Evolutionary conservation across 257 asterid genomes (phyloP), one percentile per base, ranked within the genome.

Genomic region (Linderniella brevidens): DNA sequence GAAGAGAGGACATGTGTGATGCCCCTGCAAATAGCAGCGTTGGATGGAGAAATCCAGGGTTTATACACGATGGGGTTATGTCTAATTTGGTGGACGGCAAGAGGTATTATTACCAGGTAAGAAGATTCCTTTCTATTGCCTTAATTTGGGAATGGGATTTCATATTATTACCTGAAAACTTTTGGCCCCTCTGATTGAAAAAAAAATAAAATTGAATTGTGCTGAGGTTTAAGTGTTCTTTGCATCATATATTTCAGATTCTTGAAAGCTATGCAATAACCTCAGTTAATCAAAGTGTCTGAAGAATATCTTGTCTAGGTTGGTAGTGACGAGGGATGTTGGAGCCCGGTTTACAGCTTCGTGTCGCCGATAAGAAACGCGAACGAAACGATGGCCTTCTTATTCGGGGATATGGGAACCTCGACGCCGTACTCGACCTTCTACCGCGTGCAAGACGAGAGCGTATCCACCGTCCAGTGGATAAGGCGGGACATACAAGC

Each of bases 1-100:
- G 64, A 80, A 70, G 70, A 64, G 95, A 80, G 63, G 87, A 84
- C 53, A 67, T 88, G 85, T 84, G 98, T 54, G 85, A 80, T 61
- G 49, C 75, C 40, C 94, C 95, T 1, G 98, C 95, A 12, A 88
- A 88, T 53, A 50, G 65, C 35, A 84, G 82, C 46, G 39, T 76
- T 41, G 98, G 95, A 9, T 88, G 98, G 95, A 80, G 98, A 58
- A 95, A 88, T 58, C 95, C 95, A 19, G 95, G 98, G 38, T 80
- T 67, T 64, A 72, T 88, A 62, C 95, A 84, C 56, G 94, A 78
- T 59, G 98, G 90, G 0, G 72, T 84, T 44, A 76, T 84, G 92
- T 20, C 59, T 43, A 67, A 62, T 56, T 63, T 88, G 75, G 50
- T 60, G 37, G 68, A 59, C 42, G 94, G 93, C 9, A 76, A 70